Evolutionary conservation across 768 basidiomycete species (phyloP).

Genomic region (Lentinula guzmanii): DNA sequence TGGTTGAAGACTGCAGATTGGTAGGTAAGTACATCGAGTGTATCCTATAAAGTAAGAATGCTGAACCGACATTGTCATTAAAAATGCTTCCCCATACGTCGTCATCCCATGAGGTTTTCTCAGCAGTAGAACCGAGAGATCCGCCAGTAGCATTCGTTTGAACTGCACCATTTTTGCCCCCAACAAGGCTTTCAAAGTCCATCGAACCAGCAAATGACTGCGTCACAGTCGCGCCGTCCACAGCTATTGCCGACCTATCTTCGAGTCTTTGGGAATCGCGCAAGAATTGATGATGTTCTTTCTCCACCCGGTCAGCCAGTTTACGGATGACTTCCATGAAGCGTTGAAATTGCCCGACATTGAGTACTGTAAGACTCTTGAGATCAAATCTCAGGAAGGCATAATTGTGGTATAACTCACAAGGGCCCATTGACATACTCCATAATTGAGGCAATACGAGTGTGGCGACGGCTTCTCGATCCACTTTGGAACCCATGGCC

Average conservation of each 20-base stretch:
- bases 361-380: slow-evolving; percentile 47
- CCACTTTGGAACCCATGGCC: slow-evolving; percentile 93
- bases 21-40: background rate
- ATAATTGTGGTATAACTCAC: slow-evolving; percentile 36
- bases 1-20: background rate
- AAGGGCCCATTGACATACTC: slow-evolving; percentile 95
- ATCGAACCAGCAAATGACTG: slow-evolving; percentile 42
- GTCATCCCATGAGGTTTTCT: slow-evolving; percentile 61
- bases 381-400: background rate
- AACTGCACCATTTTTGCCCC: slow-evolving; percentile 40
- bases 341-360: slow-evolving; percentile 79
- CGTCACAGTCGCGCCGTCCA: slow-evolving; percentile 31
- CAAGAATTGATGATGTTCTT: slow-evolving; percentile 88
- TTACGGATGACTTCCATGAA: slow-evolving; percentile 85
- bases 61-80: slow-evolving; percentile 23
- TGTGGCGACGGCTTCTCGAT: slow-evolving; percentile 87
- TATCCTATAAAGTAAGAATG: background rate
- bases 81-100: slow-evolving; percentile 84
- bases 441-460: slow-evolving; percentile 89
- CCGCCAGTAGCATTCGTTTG: slow-evolving; percentile 25
- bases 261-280: slow-evolving; percentile 90
- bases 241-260: slow-evolving; percentile 54
- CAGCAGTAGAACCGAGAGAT: slow-evolving; percentile 10
- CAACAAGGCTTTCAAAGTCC: slow-evolving; percentile 86
- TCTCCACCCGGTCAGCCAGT: slow-evolving; percentile 81